These are phyloP conservation scores for Barnettozyma vustinii DNA, from an alignment of 805 yeast species.

Conservation along the genomic window DNA sequence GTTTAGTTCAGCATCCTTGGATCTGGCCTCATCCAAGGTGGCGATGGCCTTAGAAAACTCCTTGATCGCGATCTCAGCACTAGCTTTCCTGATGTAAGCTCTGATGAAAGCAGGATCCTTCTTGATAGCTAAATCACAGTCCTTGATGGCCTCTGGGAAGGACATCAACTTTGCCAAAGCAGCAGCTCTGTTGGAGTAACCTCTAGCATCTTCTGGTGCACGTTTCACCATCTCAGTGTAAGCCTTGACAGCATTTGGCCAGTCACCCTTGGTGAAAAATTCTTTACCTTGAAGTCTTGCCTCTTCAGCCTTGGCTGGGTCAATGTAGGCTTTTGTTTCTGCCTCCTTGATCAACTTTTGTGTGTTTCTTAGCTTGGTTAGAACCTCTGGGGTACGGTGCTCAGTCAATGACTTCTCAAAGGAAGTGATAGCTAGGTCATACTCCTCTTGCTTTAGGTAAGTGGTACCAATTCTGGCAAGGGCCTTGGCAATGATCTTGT, in stretches of 20 bases:
- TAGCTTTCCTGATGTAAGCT: conserved; percentile 96
- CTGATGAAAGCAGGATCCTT: conserved; percentile 86
- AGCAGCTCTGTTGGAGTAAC: conserved; percentile 97
- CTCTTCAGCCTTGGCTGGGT: conserved; percentile 91
- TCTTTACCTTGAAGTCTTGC: conserved; percentile 93
- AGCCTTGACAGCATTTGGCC: conserved; percentile 94
- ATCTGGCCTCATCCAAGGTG: conserved; percentile 74
- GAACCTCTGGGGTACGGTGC: conserved; percentile 92
- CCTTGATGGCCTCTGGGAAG: conserved; percentile 93
- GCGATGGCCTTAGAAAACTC: conserved; percentile 80
- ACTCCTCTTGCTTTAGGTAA: conserved; percentile 70
- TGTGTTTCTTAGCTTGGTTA: conserved; percentile 78
- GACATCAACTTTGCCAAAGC: conserved; percentile 91
- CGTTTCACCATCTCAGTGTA: conserved; percentile 95
- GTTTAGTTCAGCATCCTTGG: conserved; percentile 58
- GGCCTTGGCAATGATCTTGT: conserved; percentile 86
- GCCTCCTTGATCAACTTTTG: conserved; percentile 79
- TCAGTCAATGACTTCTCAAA: conserved; percentile 93
- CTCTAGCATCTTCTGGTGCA: conserved; percentile 95
- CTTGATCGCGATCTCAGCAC: conserved; percentile 84
- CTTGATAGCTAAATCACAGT: conserved; percentile 84
- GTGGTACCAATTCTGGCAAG: conserved; percentile 86
- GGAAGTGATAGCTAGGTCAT: conserved; percentile 64
- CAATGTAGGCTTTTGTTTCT: conserved; percentile 74
- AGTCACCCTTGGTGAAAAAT: conserved; percentile 81